phyloP scores from a whole-genome alignment of 768 basidiomycete species.

The Amanita inopinata region DNA sequence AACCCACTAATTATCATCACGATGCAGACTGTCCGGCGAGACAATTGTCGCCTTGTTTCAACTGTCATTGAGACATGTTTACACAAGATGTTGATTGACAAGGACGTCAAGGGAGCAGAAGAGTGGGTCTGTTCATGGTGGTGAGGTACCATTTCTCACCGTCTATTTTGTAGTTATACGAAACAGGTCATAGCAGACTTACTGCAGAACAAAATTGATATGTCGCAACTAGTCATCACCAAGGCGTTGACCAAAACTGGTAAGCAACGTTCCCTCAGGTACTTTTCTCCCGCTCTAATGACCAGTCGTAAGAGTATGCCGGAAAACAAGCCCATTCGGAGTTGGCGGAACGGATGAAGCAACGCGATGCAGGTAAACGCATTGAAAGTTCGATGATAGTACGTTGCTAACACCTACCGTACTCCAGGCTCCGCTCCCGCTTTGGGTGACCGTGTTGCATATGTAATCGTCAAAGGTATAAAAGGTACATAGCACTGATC shows the following conservation, averaged over 20 bases:
- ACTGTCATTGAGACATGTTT: slow-evolving; percentile 98
- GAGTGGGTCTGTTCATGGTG: slow-evolving; percentile 43
- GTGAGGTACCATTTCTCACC: slow-evolving; percentile 3
- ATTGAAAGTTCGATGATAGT: not conserved
- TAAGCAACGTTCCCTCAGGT: slow-evolving; percentile 20
- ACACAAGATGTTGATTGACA: slow-evolving; percentile 94
- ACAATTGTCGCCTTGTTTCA: slow-evolving; percentile 96
- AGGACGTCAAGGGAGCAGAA: slow-evolving; percentile 90
- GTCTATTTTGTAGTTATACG: slow-evolving; percentile 54
- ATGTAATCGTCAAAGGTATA: slow-evolving; percentile 94
- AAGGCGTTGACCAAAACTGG: slow-evolving; percentile 89
- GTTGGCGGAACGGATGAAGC: slow-evolving; percentile 90
- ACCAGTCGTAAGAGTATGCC: slow-evolving; percentile 57
- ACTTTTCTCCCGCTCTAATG: not conserved
- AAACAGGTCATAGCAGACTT: slow-evolving; percentile 92
- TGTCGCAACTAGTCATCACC: slow-evolving; percentile 98
- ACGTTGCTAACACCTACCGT: not conserved
- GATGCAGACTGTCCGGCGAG: slow-evolving; percentile 85
- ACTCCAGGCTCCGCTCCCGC: slow-evolving; percentile 82
- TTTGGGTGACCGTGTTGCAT: slow-evolving; percentile 97
- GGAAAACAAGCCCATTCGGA: slow-evolving; percentile 97
- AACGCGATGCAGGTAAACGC: slow-evolving; percentile 74
- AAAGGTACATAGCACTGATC: slow-evolving; percentile 52
- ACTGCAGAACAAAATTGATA: slow-evolving; percentile 93
- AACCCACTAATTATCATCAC: slow-evolving; percentile 5